phyloP scores from a whole-genome alignment of 495 filamentous ascomycete genomes.

The Niebla homalea region DNA sequence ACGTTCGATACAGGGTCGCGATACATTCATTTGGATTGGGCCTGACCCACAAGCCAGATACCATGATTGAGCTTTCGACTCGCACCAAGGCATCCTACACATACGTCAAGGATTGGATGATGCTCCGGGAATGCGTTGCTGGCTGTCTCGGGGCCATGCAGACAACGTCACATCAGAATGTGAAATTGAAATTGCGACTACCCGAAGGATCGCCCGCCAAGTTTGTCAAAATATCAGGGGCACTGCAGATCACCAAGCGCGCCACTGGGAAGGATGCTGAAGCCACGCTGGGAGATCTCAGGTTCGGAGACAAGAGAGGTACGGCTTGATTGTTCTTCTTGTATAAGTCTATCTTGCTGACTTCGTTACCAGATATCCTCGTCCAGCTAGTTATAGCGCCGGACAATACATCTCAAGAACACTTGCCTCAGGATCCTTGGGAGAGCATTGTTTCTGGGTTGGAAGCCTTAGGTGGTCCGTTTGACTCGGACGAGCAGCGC shows the following conservation, averaged over 20 bases:
- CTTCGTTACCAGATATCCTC: constrained; percentile 55
- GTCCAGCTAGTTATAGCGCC: constrained; percentile 90
- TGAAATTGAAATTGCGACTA: constrained; percentile 86
- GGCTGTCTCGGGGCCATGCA: constrained; percentile 92
- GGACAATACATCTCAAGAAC: constrained; percentile 74
- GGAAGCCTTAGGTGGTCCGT: constrained; percentile 84
- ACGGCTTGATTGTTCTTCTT: constrained; percentile 1
- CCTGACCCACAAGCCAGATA: constrained; percentile 95
- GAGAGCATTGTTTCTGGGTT: constrained; percentile 92
- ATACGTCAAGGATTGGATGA: constrained; percentile 99
- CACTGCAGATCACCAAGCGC: constrained; percentile 91
- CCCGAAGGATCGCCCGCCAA: constrained; percentile 95
- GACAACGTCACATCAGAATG: constrained; percentile 95
- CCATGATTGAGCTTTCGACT: constrained; percentile 93
- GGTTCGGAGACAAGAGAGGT: constrained; percentile 91
- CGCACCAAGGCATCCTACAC: constrained; percentile 94
- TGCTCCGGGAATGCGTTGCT: constrained; percentile 92
- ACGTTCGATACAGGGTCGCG: constrained; percentile 48
- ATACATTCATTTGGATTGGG: constrained; percentile 96
- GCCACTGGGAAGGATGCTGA: constrained; percentile 96
- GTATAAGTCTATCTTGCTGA: constrained; percentile 2
- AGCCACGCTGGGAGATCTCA: constrained; percentile 79
- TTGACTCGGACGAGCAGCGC: constrained; percentile 77
- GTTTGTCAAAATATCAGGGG: constrained; percentile 96
- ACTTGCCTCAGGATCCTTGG: constrained; percentile 86